A percentile compares a stretch with the other conserved stretches of the same genome.
Evolutionary conservation across 768 basidiomycete genomes (phyloP).

Genomic region (Hydnum rufescens): DNA sequence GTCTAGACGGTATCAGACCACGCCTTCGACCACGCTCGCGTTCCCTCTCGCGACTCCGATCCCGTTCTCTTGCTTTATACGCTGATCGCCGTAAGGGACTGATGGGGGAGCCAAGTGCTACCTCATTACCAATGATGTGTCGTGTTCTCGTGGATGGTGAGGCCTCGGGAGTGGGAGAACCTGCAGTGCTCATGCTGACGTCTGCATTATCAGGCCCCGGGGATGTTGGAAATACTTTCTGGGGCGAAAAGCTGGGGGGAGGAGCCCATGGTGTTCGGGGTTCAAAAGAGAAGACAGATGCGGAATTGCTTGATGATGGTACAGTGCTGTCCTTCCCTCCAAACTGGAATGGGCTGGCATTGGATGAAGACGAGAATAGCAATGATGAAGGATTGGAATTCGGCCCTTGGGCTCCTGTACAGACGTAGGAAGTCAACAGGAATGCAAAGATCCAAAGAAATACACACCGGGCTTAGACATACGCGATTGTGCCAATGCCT

Average conservation of each 20-base stretch:
- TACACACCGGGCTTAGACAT: neutral
- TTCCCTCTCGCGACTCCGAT: constrained; percentile 2
- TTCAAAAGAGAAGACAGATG: neutral
- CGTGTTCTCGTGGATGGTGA: neutral
- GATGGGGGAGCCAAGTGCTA: constrained; percentile 6
- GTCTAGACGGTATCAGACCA: constrained; percentile 13
- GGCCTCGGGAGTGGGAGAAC: neutral
- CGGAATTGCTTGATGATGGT: neutral
- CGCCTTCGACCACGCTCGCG: neutral
- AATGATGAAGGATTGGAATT: neutral
- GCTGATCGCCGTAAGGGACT: constrained; percentile 30
- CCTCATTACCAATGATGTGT: neutral
- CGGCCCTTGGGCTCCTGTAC: neutral
- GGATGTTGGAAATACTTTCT: neutral
- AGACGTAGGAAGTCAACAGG: neutral
- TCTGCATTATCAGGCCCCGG: neutral
- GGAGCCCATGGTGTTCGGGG: neutral
- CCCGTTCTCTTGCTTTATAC: constrained; percentile 17
- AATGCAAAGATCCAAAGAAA: too few species aligned
- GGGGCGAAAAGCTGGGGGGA: neutral
- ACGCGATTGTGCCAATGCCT: neutral
- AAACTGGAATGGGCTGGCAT: neutral
- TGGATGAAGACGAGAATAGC: neutral
- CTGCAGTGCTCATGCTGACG: neutral
- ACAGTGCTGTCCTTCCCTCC: neutral